Percentiles rank a stretch among this genome's conserved stretches.
phyloP scores from a whole-genome alignment of 257 asterid genomes.

The Cruciata laevipes region DNA sequence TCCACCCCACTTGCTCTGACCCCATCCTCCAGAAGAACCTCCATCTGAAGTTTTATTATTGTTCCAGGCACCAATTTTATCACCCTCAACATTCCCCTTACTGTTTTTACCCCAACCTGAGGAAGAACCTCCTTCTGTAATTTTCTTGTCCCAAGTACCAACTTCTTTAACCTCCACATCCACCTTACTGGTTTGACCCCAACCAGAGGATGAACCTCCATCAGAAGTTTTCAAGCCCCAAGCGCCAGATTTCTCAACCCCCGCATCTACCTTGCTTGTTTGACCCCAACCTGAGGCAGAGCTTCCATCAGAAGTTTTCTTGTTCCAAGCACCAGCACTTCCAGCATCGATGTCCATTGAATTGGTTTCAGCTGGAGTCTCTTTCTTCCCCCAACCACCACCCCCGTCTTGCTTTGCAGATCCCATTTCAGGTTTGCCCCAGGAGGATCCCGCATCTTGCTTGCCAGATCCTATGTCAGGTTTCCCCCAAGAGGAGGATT shows the following conservation, averaged over 20 bases:
- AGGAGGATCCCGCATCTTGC: neutral
- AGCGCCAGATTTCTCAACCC: slow-evolving; percentile 4
- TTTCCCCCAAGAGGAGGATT: neutral
- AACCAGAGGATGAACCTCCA: slow-evolving; percentile 40
- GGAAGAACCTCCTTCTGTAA: slow-evolving; percentile 31
- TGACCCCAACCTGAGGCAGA: slow-evolving; percentile 70
- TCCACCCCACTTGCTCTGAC: slow-evolving; percentile 58
- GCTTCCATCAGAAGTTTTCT: slow-evolving; percentile 23
- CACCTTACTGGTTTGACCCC: slow-evolving; percentile 47
- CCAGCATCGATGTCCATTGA: slow-evolving; percentile 23
- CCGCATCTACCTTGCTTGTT: slow-evolving; percentile 24
- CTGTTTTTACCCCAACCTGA: slow-evolving; percentile 64
- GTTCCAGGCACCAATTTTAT: slow-evolving; percentile 21
- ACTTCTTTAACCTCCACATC: slow-evolving; percentile 5
- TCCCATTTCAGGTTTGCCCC: neutral
- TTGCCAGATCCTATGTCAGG: no score
- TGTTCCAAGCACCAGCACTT: slow-evolving; percentile 13
- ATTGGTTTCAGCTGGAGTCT: slow-evolving; percentile 16
- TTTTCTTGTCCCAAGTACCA: slow-evolving; percentile 27
- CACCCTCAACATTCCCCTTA: slow-evolving; percentile 4
- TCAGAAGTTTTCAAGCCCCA: slow-evolving; percentile 30
- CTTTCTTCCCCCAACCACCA: slow-evolving; percentile 9
- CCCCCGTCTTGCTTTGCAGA: neutral
- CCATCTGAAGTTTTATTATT: slow-evolving; percentile 27
- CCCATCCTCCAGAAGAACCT: slow-evolving; percentile 56